A percentile compares a stretch with the other conserved stretches of the same genome.
phyloP scores from a whole-genome alignment of 192 early-diverging fungal species.

The Coemansia sp. region DNA sequence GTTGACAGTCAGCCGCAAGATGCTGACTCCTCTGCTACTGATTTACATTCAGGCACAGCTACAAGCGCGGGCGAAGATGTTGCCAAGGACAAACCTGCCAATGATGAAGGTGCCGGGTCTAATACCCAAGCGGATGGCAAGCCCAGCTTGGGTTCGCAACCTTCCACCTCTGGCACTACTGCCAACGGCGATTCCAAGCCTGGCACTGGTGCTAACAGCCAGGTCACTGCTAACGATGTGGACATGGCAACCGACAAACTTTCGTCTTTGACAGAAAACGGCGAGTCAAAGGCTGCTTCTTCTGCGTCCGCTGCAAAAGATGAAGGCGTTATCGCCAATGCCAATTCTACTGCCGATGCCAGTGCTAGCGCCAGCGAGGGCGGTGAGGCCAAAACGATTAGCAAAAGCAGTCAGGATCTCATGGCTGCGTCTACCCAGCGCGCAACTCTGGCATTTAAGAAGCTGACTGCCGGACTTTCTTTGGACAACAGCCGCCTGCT shows the following conservation, averaged over 20 bases:
- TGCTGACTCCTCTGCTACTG: too few relatives aligned
- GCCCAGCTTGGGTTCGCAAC: background rate
- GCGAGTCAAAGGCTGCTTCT: background rate
- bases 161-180: background rate
- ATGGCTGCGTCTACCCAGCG: slow-evolving; percentile 3
- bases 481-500: slow-evolving; percentile 42
- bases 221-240: background rate
- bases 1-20: too few relatives aligned
- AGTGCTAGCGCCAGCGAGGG: background rate
- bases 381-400: background rate
- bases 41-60: too few relatives aligned
- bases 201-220: background rate
- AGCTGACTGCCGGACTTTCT: slow-evolving; percentile 31
- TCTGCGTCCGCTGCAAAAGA: background rate
- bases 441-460: slow-evolving; percentile 22
- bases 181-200: background rate
- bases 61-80: too few relatives aligned
- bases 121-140: background rate
- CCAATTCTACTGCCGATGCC: background rate
- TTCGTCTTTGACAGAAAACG: background rate
- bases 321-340: background rate
- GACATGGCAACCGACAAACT: background rate
- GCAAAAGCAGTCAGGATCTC: slow-evolving; percentile 1
- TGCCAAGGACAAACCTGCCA: background rate
- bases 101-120: background rate